Evolutionary conservation across 768 basidiomycete species (phyloP), one percentile per base, ranked within the genome.

Genomic region (Leccinum ochraceum): DNA sequence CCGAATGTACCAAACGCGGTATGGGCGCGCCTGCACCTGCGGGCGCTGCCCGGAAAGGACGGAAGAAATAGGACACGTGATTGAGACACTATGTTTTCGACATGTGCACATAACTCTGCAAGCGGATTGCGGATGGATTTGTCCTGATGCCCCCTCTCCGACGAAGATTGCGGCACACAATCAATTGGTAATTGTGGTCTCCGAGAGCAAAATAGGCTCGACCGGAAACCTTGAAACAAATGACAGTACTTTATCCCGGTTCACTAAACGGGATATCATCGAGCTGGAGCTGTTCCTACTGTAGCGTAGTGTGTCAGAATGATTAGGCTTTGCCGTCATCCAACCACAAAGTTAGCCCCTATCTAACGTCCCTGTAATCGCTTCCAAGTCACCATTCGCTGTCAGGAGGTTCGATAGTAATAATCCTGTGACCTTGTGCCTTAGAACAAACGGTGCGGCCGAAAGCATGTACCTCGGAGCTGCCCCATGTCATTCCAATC

Each of bases 1-100:
- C 81, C 8, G 80, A 82, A n/a, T 87, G 86, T 64, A 73, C 78
- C 9, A 71, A 70, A 54, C 76, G 71, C 59, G 68, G 73, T 36
- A 75, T 74, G 71, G 73, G 73, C 59, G 71, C 70, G 54, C 72
- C 72, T 50, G 54, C 73, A 34, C 50, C 58, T 17, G 59, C 65
- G 6, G 66, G 65, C n/a, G 61, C 71, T 53, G 62, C 66, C 57
- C 78, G 78, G 26, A 79, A 79, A 66, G 77, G 78, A 42, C 73
- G 78, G 64, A 79, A 79, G 68, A 79, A 79, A 63, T 76, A 77
- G 59, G 16, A n/a, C 60, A 49, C 24, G 26, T 42, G 58, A 30
- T 22, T 49, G 14, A 49, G 34, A 46, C 32, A 11, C 39, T 30
- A 50, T 55, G 20, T 53, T 16, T 32, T 37, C 11, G 42, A 30